Evolutionary conservation across 2,329 filamentous ascomycete genomes (phyloP).

Genomic region (Ophiostoma ulmi): DNA sequence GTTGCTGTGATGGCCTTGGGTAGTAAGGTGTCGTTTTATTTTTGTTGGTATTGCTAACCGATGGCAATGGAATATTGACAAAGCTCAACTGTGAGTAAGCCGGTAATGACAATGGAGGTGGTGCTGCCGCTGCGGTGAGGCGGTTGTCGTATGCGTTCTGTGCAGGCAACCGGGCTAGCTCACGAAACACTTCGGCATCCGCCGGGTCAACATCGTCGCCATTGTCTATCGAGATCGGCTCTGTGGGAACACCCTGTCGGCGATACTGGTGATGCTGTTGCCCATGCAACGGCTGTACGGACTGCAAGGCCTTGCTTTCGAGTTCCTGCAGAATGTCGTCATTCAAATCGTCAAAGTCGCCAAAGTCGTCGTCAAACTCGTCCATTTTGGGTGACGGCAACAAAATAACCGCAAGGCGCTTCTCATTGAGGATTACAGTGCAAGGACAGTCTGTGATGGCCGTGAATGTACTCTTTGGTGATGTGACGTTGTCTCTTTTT

Average conservation of each 20-base stretch:
- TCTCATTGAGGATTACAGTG: background rate
- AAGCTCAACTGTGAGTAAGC: conserved; percentile 25
- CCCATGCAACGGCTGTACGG: conserved; percentile 31
- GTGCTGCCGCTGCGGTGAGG: conserved; percentile 24
- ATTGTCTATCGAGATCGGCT: conserved; percentile 12
- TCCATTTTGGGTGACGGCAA: conserved; percentile 39
- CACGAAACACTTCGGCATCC: conserved; percentile 26
- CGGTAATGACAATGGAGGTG: conserved; percentile 23
- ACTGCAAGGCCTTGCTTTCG: conserved; percentile 47
- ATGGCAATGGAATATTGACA: conserved; percentile 24
- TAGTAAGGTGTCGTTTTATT: conserved; percentile 5
- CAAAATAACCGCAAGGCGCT: background rate
- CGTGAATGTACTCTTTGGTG: background rate
- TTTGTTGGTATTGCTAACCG: conserved; percentile 5
- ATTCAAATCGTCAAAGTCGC: conserved; percentile 57
- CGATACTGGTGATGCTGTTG: conserved; percentile 15
- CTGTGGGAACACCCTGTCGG: background rate
- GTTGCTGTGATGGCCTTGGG: conserved; percentile 12
- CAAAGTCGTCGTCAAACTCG: conserved; percentile 60
- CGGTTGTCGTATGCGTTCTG: conserved; percentile 24
- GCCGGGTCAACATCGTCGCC: conserved; percentile 20
- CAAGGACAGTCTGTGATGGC: background rate
- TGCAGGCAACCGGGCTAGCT: conserved; percentile 25
- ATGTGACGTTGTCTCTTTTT: background rate
- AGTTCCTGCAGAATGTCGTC: conserved; percentile 55